Percentiles rank a stretch among this genome's conserved stretches.
Conservation (phyloP, 169 alveolate genomes). For the Plasmodium fragile region DNA sequence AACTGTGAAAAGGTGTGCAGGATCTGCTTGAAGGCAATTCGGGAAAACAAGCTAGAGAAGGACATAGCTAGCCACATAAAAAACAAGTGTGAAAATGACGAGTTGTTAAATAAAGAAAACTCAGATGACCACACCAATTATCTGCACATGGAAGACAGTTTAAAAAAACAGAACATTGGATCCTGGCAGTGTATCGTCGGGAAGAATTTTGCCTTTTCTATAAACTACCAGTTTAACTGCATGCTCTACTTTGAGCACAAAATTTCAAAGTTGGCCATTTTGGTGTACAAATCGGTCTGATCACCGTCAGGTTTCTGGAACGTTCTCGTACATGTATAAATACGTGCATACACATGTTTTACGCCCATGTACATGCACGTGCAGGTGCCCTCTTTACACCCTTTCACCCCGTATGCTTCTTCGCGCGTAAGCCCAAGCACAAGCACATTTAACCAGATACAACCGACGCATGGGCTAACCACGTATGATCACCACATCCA, state of each 20-base stretch:
- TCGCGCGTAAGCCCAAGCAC: background rate
- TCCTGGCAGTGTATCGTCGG: conserved; percentile 78
- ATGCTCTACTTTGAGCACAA: conserved; percentile 67
- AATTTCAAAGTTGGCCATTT: conserved; percentile 41
- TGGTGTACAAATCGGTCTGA: conserved; percentile 48
- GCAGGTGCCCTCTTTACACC: background rate
- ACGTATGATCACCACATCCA: background rate
- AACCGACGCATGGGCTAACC: background rate
- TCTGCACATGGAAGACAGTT: conserved; percentile 27
- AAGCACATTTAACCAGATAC: background rate
- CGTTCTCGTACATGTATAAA: background rate
- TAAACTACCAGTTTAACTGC: conserved; percentile 62
- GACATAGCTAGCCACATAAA: conserved; percentile 76
- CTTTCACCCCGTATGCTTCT: background rate
- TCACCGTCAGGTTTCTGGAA: background rate
- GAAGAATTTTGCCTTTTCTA: conserved; percentile 70
- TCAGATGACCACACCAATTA: conserved; percentile 25
- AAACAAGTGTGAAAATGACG: conserved; percentile 72
- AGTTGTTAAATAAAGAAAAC: conserved; percentile 54
- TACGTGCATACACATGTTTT: background rate
- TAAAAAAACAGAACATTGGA: conserved; percentile 66
- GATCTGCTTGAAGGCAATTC: conserved; percentile 61
- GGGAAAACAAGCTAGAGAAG: conserved; percentile 65
- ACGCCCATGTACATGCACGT: background rate
- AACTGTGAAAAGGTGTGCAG: conserved; percentile 57